These are phyloP conservation scores for Capsicum pubescens DNA, from an alignment of 257 asterid species.

Conservation along the genomic window DNA sequence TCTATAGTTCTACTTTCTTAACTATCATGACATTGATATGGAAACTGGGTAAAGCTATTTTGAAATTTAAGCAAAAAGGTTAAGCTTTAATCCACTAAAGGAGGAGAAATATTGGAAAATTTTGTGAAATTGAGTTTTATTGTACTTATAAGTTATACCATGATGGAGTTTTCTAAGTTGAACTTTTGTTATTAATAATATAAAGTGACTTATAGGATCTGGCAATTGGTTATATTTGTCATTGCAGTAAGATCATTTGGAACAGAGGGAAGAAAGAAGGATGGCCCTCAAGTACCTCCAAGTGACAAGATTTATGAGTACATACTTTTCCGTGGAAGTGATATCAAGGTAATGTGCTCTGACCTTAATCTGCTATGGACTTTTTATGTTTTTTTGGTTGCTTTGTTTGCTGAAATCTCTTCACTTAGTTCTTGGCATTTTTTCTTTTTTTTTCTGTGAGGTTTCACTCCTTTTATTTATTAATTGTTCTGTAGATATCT, in stretches of 20 bases:
- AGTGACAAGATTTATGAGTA: slow-evolving; percentile 87
- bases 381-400: not conserved
- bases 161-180: slow-evolving; percentile 5
- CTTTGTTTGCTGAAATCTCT: not conserved
- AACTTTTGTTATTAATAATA: not conserved
- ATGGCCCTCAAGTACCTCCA: slow-evolving; percentile 92
- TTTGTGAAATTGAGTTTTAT: not conserved
- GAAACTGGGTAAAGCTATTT: not conserved
- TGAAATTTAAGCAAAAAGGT: slow-evolving; percentile 1
- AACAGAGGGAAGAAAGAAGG: slow-evolving; percentile 93
- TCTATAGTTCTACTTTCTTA: not conserved
- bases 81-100: slow-evolving; percentile 6
- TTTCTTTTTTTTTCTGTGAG: not conserved
- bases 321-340: slow-evolving; percentile 93
- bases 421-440: not conserved
- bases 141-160: not conserved
- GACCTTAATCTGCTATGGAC: slow-evolving; percentile 9
- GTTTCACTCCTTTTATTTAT: not conserved
- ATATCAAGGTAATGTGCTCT: slow-evolving; percentile 69
- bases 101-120: not conserved
- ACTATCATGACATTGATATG: slow-evolving; percentile 4
- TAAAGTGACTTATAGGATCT: slow-evolving; percentile 13
- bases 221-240: slow-evolving; percentile 18
- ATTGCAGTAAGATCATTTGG: slow-evolving; percentile 92
- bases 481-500: not conserved